phyloP scores from a whole-genome alignment of 1,139 yeast genomes.

The Magnusiomyces sp. region DNA sequence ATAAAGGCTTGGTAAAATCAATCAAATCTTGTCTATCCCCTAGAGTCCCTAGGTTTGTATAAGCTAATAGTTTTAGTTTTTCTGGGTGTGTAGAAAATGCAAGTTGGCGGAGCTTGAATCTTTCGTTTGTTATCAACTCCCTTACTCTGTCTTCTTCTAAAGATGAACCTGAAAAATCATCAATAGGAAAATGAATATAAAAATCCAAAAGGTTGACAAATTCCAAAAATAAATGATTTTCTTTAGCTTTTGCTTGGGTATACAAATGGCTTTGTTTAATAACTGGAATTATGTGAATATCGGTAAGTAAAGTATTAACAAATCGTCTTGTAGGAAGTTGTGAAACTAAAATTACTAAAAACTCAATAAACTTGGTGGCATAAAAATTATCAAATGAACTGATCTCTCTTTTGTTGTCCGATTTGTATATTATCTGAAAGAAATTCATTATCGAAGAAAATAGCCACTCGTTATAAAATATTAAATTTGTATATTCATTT shows the following conservation, averaged over 20 bases:
- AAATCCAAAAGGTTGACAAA: constrained; percentile 23
- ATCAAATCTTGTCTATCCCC: constrained; percentile 20
- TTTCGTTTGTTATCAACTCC: constrained; percentile 12
- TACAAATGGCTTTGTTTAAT: constrained; percentile 10
- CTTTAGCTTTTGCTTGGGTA: background rate
- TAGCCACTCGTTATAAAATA: constrained; percentile 24
- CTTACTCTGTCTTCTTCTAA: constrained; percentile 20
- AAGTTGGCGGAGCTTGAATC: constrained; percentile 21
- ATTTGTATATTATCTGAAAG: constrained; percentile 8
- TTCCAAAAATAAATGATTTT: constrained; percentile 6
- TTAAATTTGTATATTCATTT: constrained; percentile 9
- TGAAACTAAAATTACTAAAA: constrained; percentile 32
- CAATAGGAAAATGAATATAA: constrained; percentile 35
- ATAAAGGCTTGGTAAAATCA: constrained; percentile 23
- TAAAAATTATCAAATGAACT: background rate
- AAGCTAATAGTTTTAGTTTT: constrained; percentile 24
- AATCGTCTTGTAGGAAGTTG: constrained; percentile 39
- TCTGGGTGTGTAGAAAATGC: constrained; percentile 23
- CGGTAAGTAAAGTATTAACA: constrained; percentile 31
- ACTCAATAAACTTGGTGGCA: constrained; percentile 18
- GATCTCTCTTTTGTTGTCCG: background rate
- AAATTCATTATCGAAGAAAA: constrained; percentile 17
- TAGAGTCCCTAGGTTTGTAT: constrained; percentile 28
- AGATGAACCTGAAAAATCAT: constrained; percentile 36
- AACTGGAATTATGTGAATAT: constrained; percentile 22